Evolutionary conservation across 352 stramenopile genomes (phyloP).

Genomic region (Elongisporangium undulatum): DNA sequence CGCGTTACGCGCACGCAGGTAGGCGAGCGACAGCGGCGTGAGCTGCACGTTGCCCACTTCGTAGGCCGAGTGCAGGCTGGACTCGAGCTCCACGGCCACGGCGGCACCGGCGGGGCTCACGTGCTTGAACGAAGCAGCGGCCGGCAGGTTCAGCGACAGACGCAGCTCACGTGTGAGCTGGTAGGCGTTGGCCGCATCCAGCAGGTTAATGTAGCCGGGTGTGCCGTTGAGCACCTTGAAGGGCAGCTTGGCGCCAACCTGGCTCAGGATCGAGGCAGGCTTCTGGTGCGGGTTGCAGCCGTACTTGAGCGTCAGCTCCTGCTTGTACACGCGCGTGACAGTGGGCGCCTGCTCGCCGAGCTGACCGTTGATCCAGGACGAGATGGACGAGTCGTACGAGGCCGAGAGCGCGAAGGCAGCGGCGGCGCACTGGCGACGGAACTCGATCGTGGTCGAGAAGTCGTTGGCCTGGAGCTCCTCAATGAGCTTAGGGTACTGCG

Average conservation of each 20-base stretch:
- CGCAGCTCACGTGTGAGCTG: conserved; percentile 97
- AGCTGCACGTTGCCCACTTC: conserved; percentile 91
- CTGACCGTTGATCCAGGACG: conserved; percentile 94
- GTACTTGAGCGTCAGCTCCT: conserved; percentile 92
- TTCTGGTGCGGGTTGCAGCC: conserved; percentile 99
- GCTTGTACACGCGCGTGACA: conserved; percentile 94
- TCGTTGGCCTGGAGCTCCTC: conserved; percentile 90
- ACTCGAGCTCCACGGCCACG: conserved; percentile 96
- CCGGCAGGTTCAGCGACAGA: conserved; percentile 90
- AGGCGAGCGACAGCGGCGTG: conserved; percentile 95
- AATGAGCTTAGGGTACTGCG: conserved; percentile 95
- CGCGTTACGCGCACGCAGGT: conserved; percentile 97
- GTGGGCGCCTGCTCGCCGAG: conserved; percentile 64
- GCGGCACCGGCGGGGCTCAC: conserved; percentile 95
- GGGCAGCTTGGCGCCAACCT: conserved; percentile 64
- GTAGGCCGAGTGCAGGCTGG: conserved; percentile 92
- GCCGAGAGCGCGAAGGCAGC: conserved; percentile 78
- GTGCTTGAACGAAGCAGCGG: conserved; percentile 99
- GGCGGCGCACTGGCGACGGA: conserved; percentile 75
- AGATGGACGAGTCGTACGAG: conserved; percentile 97
- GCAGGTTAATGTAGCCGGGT: conserved; percentile 99
- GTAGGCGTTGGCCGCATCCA: conserved; percentile 99
- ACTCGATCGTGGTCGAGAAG: conserved; percentile 91
- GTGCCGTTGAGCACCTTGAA: conserved; percentile 90
- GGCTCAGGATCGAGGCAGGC: conserved; percentile 83